A percentile compares a stretch with the other conserved stretches of the same genome.
Conservation (phyloP, 805 yeast genomes). For the Lipomyces chichibuensis region DNA sequence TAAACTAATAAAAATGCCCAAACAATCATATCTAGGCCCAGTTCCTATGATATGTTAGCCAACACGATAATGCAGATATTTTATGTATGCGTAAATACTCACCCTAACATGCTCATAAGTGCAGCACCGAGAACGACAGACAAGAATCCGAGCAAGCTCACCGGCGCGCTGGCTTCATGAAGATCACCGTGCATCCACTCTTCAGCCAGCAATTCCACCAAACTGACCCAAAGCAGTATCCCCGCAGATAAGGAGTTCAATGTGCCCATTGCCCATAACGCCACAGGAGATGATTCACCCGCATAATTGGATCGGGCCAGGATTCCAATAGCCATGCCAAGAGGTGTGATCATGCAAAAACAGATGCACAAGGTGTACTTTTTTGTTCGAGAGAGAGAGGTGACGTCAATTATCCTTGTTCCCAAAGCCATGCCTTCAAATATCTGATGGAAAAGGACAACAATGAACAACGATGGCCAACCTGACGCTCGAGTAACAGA, state of each 20-base stretch:
- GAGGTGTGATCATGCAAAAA: constrained; percentile 67
- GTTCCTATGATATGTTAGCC: not conserved
- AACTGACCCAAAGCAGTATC: constrained; percentile 72
- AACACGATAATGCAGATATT: not conserved
- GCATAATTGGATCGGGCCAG: constrained; percentile 62
- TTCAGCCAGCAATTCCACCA: constrained; percentile 78
- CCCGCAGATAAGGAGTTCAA: constrained; percentile 81
- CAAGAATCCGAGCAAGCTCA: constrained; percentile 57
- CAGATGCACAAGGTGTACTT: constrained; percentile 43
- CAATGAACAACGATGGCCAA: constrained; percentile 64
- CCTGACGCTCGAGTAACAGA: constrained; percentile 71
- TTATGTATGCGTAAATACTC: not conserved
- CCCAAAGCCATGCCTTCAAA: constrained; percentile 89
- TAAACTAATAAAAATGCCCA: not conserved
- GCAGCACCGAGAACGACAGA: constrained; percentile 61
- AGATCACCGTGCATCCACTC: constrained; percentile 68
- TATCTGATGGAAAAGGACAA: constrained; percentile 74
- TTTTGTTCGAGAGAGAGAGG: constrained; percentile 37
- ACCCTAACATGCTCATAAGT: constrained; percentile 74
- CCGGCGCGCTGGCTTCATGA: constrained; percentile 60
- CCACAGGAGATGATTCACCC: constrained; percentile 19
- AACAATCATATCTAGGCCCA: not conserved
- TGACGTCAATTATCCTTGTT: constrained; percentile 64
- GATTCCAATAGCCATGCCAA: constrained; percentile 76
- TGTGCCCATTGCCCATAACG: constrained; percentile 58